These are phyloP conservation scores for Trametes meyenii DNA, from an alignment of 768 basidiomycete genomes.

Conservation along the genomic window DNA sequence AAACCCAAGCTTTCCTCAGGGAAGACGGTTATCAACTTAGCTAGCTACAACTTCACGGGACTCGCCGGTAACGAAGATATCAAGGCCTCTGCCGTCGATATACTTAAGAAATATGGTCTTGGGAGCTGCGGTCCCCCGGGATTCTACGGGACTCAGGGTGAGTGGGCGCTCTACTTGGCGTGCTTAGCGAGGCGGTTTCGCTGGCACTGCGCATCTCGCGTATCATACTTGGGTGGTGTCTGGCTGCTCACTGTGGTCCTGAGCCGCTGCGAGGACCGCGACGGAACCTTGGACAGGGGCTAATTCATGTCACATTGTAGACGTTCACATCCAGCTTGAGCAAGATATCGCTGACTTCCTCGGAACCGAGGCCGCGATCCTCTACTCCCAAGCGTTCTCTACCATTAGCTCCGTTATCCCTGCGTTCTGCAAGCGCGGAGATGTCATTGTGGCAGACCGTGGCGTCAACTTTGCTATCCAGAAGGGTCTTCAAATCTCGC, in stretches of 20 bases:
- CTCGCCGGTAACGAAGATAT: slow-evolving; percentile 86
- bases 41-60: slow-evolving; percentile 90
- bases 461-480: slow-evolving; percentile 95
- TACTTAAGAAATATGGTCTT: slow-evolving; percentile 85
- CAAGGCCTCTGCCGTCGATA: slow-evolving; percentile 83
- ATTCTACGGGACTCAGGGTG: slow-evolving; percentile 95
- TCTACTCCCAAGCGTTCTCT: slow-evolving; percentile 93
- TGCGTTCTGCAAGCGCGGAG: slow-evolving; percentile 96
- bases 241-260: background rate
- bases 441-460: slow-evolving; percentile 98
- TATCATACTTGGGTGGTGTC: background rate
- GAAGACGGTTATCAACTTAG: slow-evolving; percentile 82
- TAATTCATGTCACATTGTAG: slow-evolving; percentile 41
- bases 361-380: slow-evolving; percentile 84
- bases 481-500: slow-evolving; percentile 92
- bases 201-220: background rate
- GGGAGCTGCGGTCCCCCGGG: slow-evolving; percentile 96
- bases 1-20: slow-evolving; percentile 80
- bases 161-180: slow-evolving; percentile 25
- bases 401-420: slow-evolving; percentile 94
- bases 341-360: slow-evolving; percentile 89
- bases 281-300: background rate
- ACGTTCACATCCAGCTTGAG: slow-evolving; percentile 91
- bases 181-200: background rate
- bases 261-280: background rate